These are phyloP conservation scores for Musa acuminata DNA, from an alignment of 176 grass and related monocot genomes.

Conservation along the genomic window DNA sequence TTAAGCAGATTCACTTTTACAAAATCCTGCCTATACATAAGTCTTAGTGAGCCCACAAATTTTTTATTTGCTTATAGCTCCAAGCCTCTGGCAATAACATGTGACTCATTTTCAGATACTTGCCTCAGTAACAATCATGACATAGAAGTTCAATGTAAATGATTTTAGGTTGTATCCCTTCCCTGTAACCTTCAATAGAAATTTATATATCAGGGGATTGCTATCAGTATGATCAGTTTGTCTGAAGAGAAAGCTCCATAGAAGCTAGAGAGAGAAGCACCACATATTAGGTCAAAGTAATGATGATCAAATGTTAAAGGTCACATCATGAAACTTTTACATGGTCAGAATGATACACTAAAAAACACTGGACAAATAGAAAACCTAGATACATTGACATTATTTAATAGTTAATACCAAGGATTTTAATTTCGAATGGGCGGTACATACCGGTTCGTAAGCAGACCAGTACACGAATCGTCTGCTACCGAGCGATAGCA, in stretches of 20 bases:
- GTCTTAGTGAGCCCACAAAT: background rate
- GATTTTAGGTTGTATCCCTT: background rate
- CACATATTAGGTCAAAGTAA: no score
- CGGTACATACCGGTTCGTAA: no score
- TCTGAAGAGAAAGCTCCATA: background rate
- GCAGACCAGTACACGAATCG: no score
- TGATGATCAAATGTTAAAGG: no score
- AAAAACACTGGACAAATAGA: no score
- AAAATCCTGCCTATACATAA: conserved; percentile 1
- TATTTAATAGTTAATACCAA: no score
- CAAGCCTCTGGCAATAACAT: background rate
- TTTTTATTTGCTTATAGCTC: background rate
- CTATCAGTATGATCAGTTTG: background rate
- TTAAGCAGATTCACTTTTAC: conserved; percentile 12
- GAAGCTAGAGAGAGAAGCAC: background rate
- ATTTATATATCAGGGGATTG: background rate
- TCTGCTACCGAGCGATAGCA: no score
- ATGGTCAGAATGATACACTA: no score
- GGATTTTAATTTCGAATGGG: no score
- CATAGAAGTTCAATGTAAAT: background rate
- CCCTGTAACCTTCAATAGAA: background rate
- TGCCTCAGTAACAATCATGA: background rate
- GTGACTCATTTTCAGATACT: background rate
- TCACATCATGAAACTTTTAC: no score
- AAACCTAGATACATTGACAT: no score